These are phyloP conservation scores for Fusarium miscanthi DNA, from an alignment of 2,329 filamentous ascomycete species.

Conservation along the genomic window DNA sequence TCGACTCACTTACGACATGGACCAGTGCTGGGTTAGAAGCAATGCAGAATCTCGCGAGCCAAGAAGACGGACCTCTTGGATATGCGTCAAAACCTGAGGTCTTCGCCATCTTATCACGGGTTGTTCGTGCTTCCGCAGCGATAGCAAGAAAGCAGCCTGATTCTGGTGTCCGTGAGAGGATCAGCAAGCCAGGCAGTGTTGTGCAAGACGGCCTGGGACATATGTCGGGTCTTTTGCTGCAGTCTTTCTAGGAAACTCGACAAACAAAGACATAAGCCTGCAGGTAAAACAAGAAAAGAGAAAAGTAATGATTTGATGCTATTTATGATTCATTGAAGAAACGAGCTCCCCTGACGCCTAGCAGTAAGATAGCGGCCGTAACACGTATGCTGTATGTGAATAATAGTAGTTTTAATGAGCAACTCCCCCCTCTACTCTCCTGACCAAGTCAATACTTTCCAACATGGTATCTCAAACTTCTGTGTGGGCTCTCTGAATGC, in stretches of 20 bases:
- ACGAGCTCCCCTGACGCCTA: constrained; percentile 34
- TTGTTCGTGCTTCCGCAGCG: constrained; percentile 56
- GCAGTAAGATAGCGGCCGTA: constrained; percentile 25
- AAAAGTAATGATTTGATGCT: constrained; percentile 23
- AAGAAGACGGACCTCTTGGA: constrained; percentile 74
- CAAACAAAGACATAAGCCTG: neutral
- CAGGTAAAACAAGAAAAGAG: constrained; percentile 1
- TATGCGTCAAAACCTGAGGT: constrained; percentile 76
- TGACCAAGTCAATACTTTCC: neutral
- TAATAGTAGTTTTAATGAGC: neutral
- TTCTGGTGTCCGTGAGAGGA: constrained; percentile 12
- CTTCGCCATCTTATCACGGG: constrained; percentile 68
- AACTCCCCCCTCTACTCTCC: neutral
- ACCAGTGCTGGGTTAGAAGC: constrained; percentile 59
- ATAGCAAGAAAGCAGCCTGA: constrained; percentile 44
- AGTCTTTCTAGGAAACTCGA: constrained; percentile 17
- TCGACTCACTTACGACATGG: constrained; percentile 58
- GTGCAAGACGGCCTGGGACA: constrained; percentile 21
- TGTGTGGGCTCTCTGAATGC: constrained; percentile 19
- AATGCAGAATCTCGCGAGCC: constrained; percentile 50
- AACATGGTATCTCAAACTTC: constrained; percentile 7
- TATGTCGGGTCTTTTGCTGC: constrained; percentile 48
- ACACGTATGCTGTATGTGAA: constrained; percentile 15
- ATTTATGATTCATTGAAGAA: constrained; percentile 9
- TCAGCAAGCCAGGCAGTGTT: constrained; percentile 10